phyloP scores from a whole-genome alignment of 345 rosid genomes.

The Bruguiera sexangula region DNA sequence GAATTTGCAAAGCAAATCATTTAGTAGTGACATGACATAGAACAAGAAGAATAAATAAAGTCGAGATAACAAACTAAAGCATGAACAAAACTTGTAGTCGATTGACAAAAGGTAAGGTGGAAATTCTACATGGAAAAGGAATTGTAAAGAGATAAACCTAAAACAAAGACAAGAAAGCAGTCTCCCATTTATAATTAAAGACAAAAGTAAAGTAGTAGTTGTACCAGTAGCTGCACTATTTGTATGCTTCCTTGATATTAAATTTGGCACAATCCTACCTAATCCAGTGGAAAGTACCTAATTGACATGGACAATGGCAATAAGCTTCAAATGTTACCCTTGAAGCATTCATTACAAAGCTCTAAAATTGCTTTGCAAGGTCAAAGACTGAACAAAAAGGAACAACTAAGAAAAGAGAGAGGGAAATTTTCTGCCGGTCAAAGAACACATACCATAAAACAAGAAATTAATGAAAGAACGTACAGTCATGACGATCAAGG shows the following conservation, averaged over 20 bases:
- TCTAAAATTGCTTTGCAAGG: conserved; percentile 10
- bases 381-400: background rate
- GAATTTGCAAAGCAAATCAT: too few relatives aligned
- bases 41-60: background rate
- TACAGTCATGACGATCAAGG: conserved; percentile 96
- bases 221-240: conserved; percentile 96
- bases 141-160: background rate
- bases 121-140: background rate
- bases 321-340: conserved; percentile 12
- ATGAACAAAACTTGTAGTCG: background rate
- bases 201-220: background rate
- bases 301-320: conserved; percentile 20
- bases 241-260: conserved; percentile 98
- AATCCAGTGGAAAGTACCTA: conserved; percentile 99
- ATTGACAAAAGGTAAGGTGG: background rate
- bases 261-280: conserved; percentile 96
- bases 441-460: background rate
- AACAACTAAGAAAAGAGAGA: background rate
- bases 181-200: background rate
- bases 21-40: too few relatives aligned
- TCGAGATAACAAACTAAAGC: background rate
- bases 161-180: too few relatives aligned
- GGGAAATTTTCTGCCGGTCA: background rate
- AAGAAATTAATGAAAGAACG: conserved; percentile 22
- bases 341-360: conserved; percentile 4